A percentile compares a stretch with the other conserved stretches of the same genome.
Conservation (phyloP, 306 rosid genomes). For the Cicer pinnatifidum region DNA sequence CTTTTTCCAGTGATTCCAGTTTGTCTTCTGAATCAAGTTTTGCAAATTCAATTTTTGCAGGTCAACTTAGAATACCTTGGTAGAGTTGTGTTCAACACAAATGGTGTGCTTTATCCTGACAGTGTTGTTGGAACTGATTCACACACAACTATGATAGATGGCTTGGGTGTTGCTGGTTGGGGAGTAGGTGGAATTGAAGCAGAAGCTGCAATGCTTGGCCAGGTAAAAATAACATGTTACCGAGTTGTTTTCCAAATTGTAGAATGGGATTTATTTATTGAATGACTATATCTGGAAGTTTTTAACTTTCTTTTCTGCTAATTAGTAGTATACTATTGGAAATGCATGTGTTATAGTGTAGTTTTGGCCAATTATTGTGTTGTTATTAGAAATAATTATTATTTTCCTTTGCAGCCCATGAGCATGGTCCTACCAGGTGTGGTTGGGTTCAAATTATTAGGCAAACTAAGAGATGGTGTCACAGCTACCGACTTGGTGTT, state of each 20-base stretch:
- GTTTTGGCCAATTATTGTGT: constrained; percentile 14
- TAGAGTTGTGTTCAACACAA: constrained; percentile 85
- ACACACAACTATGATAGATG: constrained; percentile 98
- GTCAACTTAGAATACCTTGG: constrained; percentile 95
- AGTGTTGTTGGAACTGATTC: constrained; percentile 98
- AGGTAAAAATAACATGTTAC: constrained; percentile 57
- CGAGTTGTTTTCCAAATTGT: constrained; percentile 24
- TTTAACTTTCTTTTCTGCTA: constrained; percentile 10
- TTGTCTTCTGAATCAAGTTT: constrained; percentile 29
- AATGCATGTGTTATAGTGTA: constrained; percentile 14
- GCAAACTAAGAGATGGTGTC: constrained; percentile 84
- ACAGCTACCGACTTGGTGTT: constrained; percentile 97
- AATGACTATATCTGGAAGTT: background rate
- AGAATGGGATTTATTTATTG: constrained; percentile 16
- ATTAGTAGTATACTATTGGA: background rate
- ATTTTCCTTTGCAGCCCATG: constrained; percentile 72
- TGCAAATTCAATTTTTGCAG: constrained; percentile 56
- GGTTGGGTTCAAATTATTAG: constrained; percentile 84
- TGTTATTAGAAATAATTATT: constrained; percentile 11
- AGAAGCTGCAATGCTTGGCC: constrained; percentile 98
- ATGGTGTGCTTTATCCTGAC: constrained; percentile 87
- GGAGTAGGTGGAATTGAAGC: constrained; percentile 99
- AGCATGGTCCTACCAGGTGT: constrained; percentile 99
- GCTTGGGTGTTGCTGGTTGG: constrained; percentile 99
- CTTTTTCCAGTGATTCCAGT: constrained; percentile 23